Evolutionary conservation across 306 rosid genomes (phyloP).

Genomic region (Trichosanthes truncata): DNA sequence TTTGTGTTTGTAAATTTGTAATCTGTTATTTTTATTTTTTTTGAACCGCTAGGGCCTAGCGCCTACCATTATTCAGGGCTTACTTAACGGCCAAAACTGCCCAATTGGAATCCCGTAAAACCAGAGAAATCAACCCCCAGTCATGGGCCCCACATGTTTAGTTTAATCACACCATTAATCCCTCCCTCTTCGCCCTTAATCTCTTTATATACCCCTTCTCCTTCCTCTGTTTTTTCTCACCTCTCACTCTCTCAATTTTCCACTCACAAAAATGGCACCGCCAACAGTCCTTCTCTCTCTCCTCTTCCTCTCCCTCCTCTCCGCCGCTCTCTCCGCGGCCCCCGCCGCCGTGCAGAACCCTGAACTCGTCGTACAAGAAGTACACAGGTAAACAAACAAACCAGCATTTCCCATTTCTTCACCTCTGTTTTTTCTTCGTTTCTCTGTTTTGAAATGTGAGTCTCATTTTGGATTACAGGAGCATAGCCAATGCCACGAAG

Average conservation of each 20-base stretch:
- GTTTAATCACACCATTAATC: slow-evolving; percentile 59
- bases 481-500: slow-evolving; percentile 48
- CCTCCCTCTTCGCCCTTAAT: slow-evolving; percentile 11
- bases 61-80: slow-evolving; percentile 5
- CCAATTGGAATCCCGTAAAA: slow-evolving; percentile 51
- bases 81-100: slow-evolving; percentile 74
- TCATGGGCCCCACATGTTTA: slow-evolving; percentile 54
- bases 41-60: no score
- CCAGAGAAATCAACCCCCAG: slow-evolving; percentile 41
- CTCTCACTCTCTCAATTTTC: neutral
- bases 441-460: neutral
- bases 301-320: slow-evolving; percentile 21
- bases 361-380: slow-evolving; percentile 41
- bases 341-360: slow-evolving; percentile 35
- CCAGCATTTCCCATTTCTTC: neutral
- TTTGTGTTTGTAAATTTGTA: no score
- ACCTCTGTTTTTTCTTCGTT: neutral
- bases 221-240: slow-evolving; percentile 9
- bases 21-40: no score
- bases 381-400: slow-evolving; percentile 50
- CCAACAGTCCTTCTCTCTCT: slow-evolving; percentile 9
- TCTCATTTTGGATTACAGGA: slow-evolving; percentile 17
- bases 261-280: neutral
- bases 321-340: slow-evolving; percentile 20
- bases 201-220: slow-evolving; percentile 51